phyloP scores from a whole-genome alignment of 192 early-diverging fungal genomes.

The Dissophora ornata region DNA sequence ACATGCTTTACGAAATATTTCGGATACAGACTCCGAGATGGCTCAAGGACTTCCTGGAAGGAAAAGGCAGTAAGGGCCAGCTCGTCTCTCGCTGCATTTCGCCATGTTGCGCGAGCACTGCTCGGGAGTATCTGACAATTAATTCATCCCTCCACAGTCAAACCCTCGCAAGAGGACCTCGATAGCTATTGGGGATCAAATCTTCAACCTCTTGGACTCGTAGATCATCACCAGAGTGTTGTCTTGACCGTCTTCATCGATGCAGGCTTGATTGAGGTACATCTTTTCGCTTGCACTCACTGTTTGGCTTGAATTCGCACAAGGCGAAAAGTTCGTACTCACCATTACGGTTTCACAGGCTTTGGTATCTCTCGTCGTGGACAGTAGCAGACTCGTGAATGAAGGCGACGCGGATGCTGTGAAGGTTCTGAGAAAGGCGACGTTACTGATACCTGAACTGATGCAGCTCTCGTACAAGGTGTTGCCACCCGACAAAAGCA shows the following conservation, averaged over 20 bases:
- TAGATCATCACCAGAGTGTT: conserved; percentile 77
- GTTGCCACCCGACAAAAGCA: conserved; percentile 61
- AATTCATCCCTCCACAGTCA: conserved; percentile 19
- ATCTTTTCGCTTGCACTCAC: conserved; percentile 12
- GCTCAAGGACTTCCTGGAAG: conserved; percentile 58
- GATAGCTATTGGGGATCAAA: conserved; percentile 34
- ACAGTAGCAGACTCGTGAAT: conserved; percentile 57
- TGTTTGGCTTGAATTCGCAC: neutral
- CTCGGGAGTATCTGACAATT: too few species aligned
- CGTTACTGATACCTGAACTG: conserved; percentile 80
- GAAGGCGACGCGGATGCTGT: conserved; percentile 9
- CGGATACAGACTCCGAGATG: conserved; percentile 73
- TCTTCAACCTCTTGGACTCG: conserved; percentile 63
- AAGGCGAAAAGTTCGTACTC: neutral
- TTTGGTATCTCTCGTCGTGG: conserved; percentile 76
- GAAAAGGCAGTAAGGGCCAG: conserved; percentile 59
- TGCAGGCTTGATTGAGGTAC: conserved; percentile 69
- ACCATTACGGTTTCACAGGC: conserved; percentile 53
- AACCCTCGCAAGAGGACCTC: conserved; percentile 43
- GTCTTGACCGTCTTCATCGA: conserved; percentile 83
- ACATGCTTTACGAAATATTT: conserved; percentile 87
- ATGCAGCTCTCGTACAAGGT: conserved; percentile 76
- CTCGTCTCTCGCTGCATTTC: neutral
- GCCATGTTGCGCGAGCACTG: too few species aligned
- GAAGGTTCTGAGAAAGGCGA: conserved; percentile 71